phyloP scores from a whole-genome alignment of 371 early-diverging fungal species.

The Phascolomyces articulosus region DNA sequence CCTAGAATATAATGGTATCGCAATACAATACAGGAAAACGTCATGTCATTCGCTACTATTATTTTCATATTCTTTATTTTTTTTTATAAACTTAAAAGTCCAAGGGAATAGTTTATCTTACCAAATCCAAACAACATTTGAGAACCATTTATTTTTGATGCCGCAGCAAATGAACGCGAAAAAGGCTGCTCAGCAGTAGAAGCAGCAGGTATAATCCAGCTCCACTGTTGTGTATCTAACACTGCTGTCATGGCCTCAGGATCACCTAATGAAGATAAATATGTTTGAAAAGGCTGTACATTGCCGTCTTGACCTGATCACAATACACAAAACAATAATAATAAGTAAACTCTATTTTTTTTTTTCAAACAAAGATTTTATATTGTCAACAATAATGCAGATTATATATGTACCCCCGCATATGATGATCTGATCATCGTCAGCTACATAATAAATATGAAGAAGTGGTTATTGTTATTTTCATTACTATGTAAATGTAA shows the following conservation, averaged over 20 bases:
- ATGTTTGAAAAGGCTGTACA: conserved; percentile 34
- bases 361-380: neutral
- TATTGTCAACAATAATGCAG: neutral
- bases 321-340: neutral
- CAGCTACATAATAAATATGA: conserved; percentile 13
- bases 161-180: conserved; percentile 34
- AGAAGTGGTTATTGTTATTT: neutral
- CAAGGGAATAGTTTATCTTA: too few relatives aligned
- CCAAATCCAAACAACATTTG: conserved; percentile 37
- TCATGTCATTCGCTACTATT: neutral
- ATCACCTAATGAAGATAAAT: conserved; percentile 22
- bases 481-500: too few relatives aligned
- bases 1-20: too few relatives aligned
- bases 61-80: neutral
- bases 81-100: too few relatives aligned
- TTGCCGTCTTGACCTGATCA: conserved; percentile 25
- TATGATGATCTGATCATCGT: conserved; percentile 22
- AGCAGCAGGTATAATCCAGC: conserved; percentile 28
- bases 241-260: conserved; percentile 25
- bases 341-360: neutral
- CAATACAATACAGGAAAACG: too few relatives aligned
- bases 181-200: conserved; percentile 33
- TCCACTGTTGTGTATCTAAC: conserved; percentile 26
- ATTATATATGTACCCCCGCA: conserved; percentile 24
- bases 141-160: conserved; percentile 26